phyloP scores from a whole-genome alignment of 192 early-diverging fungal genomes.

The Kickxella alabastrina region DNA sequence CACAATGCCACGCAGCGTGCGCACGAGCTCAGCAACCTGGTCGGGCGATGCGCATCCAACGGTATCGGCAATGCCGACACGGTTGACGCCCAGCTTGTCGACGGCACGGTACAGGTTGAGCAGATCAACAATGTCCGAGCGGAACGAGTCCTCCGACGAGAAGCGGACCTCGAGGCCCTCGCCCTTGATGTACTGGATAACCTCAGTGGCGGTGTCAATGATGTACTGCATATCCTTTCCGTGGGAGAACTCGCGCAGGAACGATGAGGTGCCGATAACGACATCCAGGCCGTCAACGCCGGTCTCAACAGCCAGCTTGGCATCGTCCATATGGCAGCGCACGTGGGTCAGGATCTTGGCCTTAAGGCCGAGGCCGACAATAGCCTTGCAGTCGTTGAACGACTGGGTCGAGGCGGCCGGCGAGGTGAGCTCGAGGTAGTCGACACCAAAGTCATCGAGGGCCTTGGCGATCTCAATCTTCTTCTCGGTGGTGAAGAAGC shows the following conservation, averaged over 20 bases:
- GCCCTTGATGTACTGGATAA: constrained; percentile 92
- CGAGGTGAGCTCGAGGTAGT: constrained; percentile 96
- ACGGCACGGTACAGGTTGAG: constrained; percentile 94
- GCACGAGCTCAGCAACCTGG: constrained; percentile 96
- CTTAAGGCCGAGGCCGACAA: constrained; percentile 89
- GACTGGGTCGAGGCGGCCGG: constrained; percentile 97
- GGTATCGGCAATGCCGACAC: constrained; percentile 98
- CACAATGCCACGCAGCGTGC: constrained; percentile 90
- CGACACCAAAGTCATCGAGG: constrained; percentile 96
- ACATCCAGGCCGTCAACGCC: constrained; percentile 97
- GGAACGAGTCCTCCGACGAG: constrained; percentile 98
- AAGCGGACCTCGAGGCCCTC: constrained; percentile 97
- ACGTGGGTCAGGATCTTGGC: constrained; percentile 97
- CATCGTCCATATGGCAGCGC: constrained; percentile 99
- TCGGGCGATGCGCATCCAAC: constrained; percentile 97
- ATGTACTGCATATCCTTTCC: constrained; percentile 99
- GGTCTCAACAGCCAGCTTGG: constrained; percentile 91
- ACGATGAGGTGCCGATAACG: constrained; percentile 96
- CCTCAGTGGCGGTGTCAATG: constrained; percentile 92
- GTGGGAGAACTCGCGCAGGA: constrained; percentile 96
- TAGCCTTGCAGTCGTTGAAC: constrained; percentile 85
- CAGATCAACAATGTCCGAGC: constrained; percentile 94
- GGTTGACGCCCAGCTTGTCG: constrained; percentile 97
- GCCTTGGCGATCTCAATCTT: constrained; percentile 98
- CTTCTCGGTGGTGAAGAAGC: constrained; percentile 98